Conservation (phyloP, 371 early-diverging fungal genomes). For the Mucor sp. region DNA sequence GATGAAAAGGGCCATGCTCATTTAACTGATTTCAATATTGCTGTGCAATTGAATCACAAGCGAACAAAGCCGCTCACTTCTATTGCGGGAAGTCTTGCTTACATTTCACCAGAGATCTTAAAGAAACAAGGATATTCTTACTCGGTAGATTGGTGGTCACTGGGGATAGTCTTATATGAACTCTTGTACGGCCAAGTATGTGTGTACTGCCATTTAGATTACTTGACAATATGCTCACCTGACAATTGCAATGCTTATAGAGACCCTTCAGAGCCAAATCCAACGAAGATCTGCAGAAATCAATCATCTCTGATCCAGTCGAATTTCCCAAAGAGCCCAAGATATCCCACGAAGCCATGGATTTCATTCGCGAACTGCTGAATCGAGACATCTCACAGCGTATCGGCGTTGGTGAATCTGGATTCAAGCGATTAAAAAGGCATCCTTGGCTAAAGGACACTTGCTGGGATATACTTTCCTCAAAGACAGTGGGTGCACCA, state of each 20-base stretch:
- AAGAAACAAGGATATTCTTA: conserved; percentile 69
- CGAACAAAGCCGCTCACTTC: conserved; percentile 51
- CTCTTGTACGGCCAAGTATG: conserved; percentile 24
- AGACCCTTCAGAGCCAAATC: conserved; percentile 84
- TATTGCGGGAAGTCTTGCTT: conserved; percentile 79
- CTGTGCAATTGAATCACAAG: conserved; percentile 37
- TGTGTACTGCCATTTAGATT: neutral
- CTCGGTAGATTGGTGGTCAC: conserved; percentile 91
- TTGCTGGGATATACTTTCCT: conserved; percentile 57
- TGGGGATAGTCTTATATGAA: conserved; percentile 85
- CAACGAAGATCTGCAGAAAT: conserved; percentile 69
- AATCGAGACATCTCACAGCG: conserved; percentile 59
- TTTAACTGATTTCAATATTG: conserved; percentile 90
- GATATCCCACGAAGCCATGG: conserved; percentile 57
- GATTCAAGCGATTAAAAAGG: conserved; percentile 49
- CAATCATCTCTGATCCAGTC: conserved; percentile 63
- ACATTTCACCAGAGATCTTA: conserved; percentile 84
- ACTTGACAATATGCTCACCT: neutral
- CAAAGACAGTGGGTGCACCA: conserved; percentile 62
- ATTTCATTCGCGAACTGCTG: conserved; percentile 57
- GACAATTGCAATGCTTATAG: conserved; percentile 26
- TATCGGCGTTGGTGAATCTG: conserved; percentile 57
- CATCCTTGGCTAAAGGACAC: conserved; percentile 68
- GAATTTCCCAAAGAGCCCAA: conserved; percentile 58
- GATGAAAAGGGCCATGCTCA: conserved; percentile 28